These are phyloP conservation scores for Penicillium psychrofluorescens DNA, from an alignment of 495 filamentous ascomycete species.

Conservation along the genomic window DNA sequence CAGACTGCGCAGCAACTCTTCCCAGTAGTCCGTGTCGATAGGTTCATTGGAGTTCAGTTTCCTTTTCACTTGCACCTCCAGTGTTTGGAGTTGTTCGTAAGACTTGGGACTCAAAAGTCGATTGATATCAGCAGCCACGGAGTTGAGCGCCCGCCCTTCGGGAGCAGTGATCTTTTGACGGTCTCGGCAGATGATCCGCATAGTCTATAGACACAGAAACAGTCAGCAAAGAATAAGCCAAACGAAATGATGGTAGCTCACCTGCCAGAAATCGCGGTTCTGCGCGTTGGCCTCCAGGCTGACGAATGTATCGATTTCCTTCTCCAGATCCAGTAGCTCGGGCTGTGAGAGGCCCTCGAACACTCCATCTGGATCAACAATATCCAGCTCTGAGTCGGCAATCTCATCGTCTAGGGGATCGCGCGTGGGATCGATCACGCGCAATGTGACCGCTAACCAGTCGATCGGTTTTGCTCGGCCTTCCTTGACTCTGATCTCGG, in stretches of 20 bases:
- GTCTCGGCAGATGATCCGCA: slow-evolving; percentile 79
- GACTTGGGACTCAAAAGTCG: slow-evolving; percentile 77
- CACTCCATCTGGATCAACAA: slow-evolving; percentile 76
- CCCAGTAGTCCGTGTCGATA: slow-evolving; percentile 97
- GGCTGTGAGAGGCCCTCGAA: slow-evolving; percentile 66
- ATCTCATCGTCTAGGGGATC: slow-evolving; percentile 77
- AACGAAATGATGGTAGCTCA: slow-evolving; percentile 18
- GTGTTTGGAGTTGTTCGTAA: slow-evolving; percentile 72
- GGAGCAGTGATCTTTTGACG: slow-evolving; percentile 60
- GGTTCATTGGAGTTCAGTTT: slow-evolving; percentile 86
- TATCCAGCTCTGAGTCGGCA: slow-evolving; percentile 63
- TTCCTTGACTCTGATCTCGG: slow-evolving; percentile 91
- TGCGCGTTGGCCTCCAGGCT: slow-evolving; percentile 67
- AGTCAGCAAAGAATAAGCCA: too few species aligned
- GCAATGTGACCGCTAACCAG: slow-evolving; percentile 86
- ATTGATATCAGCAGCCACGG: slow-evolving; percentile 84
- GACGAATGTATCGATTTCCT: slow-evolving; percentile 81
- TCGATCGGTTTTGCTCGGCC: slow-evolving; percentile 89
- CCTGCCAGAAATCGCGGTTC: slow-evolving; percentile 84
- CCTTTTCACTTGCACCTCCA: slow-evolving; percentile 75
- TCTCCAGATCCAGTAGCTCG: slow-evolving; percentile 70
- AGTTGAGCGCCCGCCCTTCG: slow-evolving; percentile 66
- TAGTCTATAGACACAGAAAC: slow-evolving; percentile 41
- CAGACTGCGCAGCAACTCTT: slow-evolving; percentile 78
- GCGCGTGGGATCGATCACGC: slow-evolving; percentile 78